Evolutionary conservation across 2,329 filamentous ascomycete species (phyloP), one percentile per base, ranked within the genome.

Genomic region (Hypomyces perniciosus): DNA sequence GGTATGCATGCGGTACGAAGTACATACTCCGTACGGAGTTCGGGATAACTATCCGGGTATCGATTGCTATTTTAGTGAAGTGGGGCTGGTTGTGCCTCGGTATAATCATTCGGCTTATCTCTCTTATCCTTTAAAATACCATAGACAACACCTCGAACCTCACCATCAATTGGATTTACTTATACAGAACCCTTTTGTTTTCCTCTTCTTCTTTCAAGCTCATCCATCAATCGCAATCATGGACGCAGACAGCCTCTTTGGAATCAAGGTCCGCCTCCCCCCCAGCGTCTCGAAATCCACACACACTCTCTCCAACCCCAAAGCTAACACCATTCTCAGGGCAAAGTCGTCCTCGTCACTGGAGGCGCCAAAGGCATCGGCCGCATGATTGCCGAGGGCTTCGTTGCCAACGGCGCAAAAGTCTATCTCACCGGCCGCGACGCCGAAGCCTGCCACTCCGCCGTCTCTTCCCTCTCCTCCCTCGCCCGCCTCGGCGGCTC

Each of bases 401-500:
- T 83, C 66, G 74, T 85, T n/a, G 64, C 72, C 51, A 85, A 84
- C 66, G 81, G 82, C 51, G 78, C 78, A 35, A 79, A 72, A 46
- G 83, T 86, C 12, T 86, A 85, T 72, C 80, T 86, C 54, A 80
- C 81, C 5, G 85, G 81, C 5, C 76, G 83, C 58, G 81, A 85
- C 64, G 77, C 72, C 26, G 69, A 72, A 46, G 77, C 80, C 35
- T 85, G 82, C 67, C 71, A 75, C 31, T 54, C 72, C 48, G 77
- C 80, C 1, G 81, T 76, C 46, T 65, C 72, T n/a, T 76, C 81
- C 58, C 71, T 86, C 52, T 81, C 78, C 56, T 68, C 72, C 8
- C 61, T 76, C 8, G 75, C 76, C 41, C 20, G 44, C 40, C 34
- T 47, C 50, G 72, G 61, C 27, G 81, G 80, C 38, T 72, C 67